phyloP scores from a whole-genome alignment of 495 filamentous ascomycete genomes.

The Talaromyces liani region DNA sequence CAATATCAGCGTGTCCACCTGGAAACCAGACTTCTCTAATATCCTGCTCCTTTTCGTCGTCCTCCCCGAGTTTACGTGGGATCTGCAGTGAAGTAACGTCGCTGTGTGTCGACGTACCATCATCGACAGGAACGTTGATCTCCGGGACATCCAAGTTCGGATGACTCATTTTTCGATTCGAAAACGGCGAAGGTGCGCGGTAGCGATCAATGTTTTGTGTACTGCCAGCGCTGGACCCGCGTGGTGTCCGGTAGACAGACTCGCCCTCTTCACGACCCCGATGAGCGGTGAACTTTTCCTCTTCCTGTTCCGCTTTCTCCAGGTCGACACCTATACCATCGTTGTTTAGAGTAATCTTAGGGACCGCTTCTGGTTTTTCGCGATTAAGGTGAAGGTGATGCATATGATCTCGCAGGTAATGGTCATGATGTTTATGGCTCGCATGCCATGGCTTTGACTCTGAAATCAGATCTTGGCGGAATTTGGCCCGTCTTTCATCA shows the following conservation, averaged over 20 bases:
- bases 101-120: conserved; percentile 29
- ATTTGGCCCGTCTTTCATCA: conserved; percentile 68
- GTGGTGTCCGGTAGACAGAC: conserved; percentile 28
- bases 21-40: conserved; percentile 83
- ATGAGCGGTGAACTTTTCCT: conserved; percentile 5
- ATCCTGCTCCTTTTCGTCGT: conserved; percentile 59
- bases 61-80: conserved; percentile 20
- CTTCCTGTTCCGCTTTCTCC: background rate
- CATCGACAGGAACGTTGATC: conserved; percentile 22
- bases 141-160: conserved; percentile 25
- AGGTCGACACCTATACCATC: conserved; percentile 4
- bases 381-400: conserved; percentile 13
- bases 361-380: conserved; percentile 19
- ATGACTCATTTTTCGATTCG: conserved; percentile 2
- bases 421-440: conserved; percentile 26
- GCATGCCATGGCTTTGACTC: conserved; percentile 33
- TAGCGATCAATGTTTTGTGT: conserved; percentile 25
- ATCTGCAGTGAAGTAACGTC: conserved; percentile 28
- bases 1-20: conserved; percentile 75
- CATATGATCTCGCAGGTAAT: conserved; percentile 21
- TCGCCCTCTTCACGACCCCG: conserved; percentile 21
- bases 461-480: conserved; percentile 65
- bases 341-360: conserved; percentile 25
- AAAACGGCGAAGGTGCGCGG: conserved; percentile 30
- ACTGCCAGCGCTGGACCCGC: conserved; percentile 17